Conservation (phyloP, 1,139 yeast species). For the Entelexis sorbosivorans region DNA sequence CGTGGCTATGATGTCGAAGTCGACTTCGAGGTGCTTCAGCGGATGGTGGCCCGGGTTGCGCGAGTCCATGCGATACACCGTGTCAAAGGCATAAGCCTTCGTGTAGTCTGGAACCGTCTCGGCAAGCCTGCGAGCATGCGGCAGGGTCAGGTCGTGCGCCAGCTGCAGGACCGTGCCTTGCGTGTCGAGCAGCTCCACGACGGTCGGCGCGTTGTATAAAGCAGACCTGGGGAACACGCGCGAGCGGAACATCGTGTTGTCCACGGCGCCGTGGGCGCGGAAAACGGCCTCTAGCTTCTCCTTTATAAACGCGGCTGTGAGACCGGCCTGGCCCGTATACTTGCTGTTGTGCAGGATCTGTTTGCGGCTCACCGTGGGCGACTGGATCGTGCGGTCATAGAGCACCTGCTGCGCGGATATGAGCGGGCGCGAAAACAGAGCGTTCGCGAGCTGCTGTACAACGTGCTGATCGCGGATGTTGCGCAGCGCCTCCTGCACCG, state of each 20-base stretch:
- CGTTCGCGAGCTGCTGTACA: constrained; percentile 77
- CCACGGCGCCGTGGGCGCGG: constrained; percentile 75
- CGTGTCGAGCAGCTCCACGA: constrained; percentile 70
- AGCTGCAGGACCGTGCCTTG: constrained; percentile 79
- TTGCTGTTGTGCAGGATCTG: constrained; percentile 23
- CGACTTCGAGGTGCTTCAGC: constrained; percentile 64
- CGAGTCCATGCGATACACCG: constrained; percentile 61
- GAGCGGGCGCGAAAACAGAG: constrained; percentile 72
- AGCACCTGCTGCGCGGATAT: constrained; percentile 70
- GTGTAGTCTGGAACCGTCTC: constrained; percentile 41
- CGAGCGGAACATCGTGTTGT: constrained; percentile 43
- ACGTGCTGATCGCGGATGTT: constrained; percentile 82
- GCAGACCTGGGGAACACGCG: constrained; percentile 74
- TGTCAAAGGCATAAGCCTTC: constrained; percentile 50
- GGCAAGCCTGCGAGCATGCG: constrained; percentile 76
- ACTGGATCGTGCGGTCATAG: constrained; percentile 44
- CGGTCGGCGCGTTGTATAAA: constrained; percentile 48
- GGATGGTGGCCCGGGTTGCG: constrained; percentile 58
- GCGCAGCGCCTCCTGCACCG: constrained; percentile 75
- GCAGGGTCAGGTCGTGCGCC: constrained; percentile 80
- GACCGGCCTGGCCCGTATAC: not conserved
- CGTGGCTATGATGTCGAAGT: constrained; percentile 57
- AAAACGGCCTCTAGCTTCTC: constrained; percentile 51
- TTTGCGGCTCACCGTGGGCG: constrained; percentile 24
- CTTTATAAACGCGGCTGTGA: constrained; percentile 36